Evolutionary conservation across 2,329 filamentous ascomycete species (phyloP).

Genomic region (Ceratocystis papillata): DNA sequence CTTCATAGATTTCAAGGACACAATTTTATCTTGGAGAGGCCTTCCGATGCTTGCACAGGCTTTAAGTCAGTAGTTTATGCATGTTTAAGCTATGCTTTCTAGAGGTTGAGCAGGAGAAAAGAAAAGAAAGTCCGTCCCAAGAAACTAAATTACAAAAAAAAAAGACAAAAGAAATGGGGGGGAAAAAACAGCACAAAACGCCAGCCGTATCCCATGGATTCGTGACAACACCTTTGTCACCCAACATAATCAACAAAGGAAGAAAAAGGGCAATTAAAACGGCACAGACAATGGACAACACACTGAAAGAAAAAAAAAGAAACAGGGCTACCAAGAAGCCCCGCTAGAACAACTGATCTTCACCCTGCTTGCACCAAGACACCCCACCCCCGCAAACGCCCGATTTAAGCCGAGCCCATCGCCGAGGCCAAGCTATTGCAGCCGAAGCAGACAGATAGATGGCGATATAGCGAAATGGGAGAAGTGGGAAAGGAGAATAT

Average conservation of each 20-base stretch:
- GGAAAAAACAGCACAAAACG: neutral
- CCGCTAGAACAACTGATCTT: neutral
- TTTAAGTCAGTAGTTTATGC: neutral
- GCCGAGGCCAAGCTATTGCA: neutral
- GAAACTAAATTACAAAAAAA: neutral
- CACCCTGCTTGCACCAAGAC: neutral
- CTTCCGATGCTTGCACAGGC: neutral
- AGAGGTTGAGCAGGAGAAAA: neutral
- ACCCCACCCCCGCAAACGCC: neutral
- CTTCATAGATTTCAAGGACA: neutral
- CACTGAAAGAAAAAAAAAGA: neutral
- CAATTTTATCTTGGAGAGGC: neutral
- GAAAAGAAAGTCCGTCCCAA: neutral
- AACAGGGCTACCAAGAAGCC: neutral
- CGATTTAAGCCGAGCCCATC: constrained; percentile 8
- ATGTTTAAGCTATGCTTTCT: neutral
- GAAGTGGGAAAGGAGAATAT: too few relatives aligned
- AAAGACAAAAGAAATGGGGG: neutral
- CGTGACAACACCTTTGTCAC: neutral
- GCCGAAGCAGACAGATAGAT: neutral
- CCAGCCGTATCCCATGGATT: neutral
- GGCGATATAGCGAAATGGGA: too few relatives aligned
- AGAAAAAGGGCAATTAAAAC: constrained; percentile 8
- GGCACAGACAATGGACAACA: neutral
- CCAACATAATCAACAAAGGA: neutral